Conservation (phyloP, 805 yeast species). For the Wickerhamomyces chambardii region DNA sequence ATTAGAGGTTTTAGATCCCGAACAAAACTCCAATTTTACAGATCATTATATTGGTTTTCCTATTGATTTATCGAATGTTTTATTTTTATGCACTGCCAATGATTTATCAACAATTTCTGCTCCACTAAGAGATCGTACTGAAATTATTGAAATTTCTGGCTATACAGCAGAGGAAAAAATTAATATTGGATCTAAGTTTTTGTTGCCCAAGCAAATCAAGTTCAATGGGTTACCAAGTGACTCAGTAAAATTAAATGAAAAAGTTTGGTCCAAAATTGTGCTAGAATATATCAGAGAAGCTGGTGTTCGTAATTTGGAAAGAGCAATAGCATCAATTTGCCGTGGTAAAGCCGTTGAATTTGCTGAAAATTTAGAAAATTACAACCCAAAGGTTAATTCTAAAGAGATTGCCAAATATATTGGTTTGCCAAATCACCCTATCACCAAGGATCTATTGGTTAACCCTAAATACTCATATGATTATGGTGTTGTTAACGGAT, state of each 20-base stretch:
- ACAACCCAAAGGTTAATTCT: slow-evolving; percentile 26
- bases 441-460: slow-evolving; percentile 31
- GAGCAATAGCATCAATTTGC: slow-evolving; percentile 68
- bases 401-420: slow-evolving; percentile 59
- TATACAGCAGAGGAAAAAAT: slow-evolving; percentile 73
- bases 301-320: slow-evolving; percentile 76
- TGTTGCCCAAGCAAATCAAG: slow-evolving; percentile 67
- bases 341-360: slow-evolving; percentile 76
- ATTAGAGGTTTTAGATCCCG: slow-evolving; percentile 85
- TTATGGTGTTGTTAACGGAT: slow-evolving; percentile 77
- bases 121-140: slow-evolving; percentile 80
- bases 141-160: slow-evolving; percentile 69
- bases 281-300: slow-evolving; percentile 74
- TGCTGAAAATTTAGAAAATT: slow-evolving; percentile 11
- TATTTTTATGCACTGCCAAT: slow-evolving; percentile 84
- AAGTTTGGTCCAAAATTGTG: slow-evolving; percentile 53
- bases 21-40: slow-evolving; percentile 66
- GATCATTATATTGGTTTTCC: slow-evolving; percentile 88
- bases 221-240: slow-evolving; percentile 51
- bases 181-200: slow-evolving; percentile 56
- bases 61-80: slow-evolving; percentile 69
- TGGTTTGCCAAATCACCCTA: slow-evolving; percentile 51
- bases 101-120: slow-evolving; percentile 61
- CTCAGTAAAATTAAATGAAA: slow-evolving; percentile 37
- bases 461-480: slow-evolving; percentile 38